Base-by-base conservation (phyloP, 1,284 basidiomycete species). In the Polyporus tsugae region DNA sequence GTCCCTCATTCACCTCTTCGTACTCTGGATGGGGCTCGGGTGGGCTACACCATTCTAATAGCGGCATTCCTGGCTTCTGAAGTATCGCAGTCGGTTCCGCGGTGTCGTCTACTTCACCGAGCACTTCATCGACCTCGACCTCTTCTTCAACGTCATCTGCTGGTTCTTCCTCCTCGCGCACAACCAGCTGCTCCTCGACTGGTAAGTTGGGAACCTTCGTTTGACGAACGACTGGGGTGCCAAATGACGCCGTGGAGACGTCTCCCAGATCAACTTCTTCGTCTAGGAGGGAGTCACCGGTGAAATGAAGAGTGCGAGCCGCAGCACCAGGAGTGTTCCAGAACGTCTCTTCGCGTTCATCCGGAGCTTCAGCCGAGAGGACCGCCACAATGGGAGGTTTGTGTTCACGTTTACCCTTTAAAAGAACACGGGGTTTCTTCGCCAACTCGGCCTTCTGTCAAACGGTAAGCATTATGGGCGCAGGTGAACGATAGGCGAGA, bases 221-320 rank as follows among this genome's bases (percentile, higher is more conserved):
- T 15, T 60, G 64, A 2, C 38, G 36, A 13, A 65, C 11, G 35
- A 77, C 72, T 0, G 89, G 89, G 60, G 82, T 88, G 4, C 83
- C 81, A 61, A 90, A 87, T 1, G 87, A 87, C 73, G 63, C 64
- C 25, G 69, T 70, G 58, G 65, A 69, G 6, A 68, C 60, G 70
- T 90, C 83, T 1, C 78, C 82, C 1, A 91, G 78, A 73, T 91
- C 87, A 1, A 87, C 83, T n/a, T 87, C 80, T 72, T 92, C 91
- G 69, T 91, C 85, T 71, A 86, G 77, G 25, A 91, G 79, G 10
- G 89, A 81, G 66, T 88, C 87, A 58, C 89, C 87, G 0, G 84
- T 84, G 70, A 92, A 91, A 60, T 84, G 85, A 9, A 91, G 80
- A 0, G 85, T 87, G 49, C 88, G 86, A 13, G 83, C 85, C 2